Evolutionary conservation across 345 rosid genomes (phyloP).

Genomic region (Mallotus nudiflorus): DNA sequence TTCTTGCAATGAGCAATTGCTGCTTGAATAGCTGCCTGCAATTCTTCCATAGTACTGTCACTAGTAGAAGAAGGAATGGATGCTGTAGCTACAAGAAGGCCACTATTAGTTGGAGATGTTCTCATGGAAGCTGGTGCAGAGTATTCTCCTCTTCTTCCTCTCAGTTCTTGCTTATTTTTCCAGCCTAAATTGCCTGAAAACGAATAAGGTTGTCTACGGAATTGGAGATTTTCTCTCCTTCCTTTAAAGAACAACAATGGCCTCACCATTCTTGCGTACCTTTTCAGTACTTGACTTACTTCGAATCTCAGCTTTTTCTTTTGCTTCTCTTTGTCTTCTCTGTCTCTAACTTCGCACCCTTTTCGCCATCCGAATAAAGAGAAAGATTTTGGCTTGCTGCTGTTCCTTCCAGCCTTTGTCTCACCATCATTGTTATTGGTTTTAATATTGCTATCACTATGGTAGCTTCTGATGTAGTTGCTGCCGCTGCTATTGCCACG

Average conservation of each 20-base stretch:
- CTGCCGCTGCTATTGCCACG: neutral
- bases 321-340: conserved; percentile 44
- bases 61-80: conserved; percentile 46
- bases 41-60: conserved; percentile 90
- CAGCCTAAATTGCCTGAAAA: conserved; percentile 47
- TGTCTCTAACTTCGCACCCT: conserved; percentile 42
- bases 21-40: conserved; percentile 95
- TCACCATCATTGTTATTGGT: conserved; percentile 9
- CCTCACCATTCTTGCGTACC: conserved; percentile 57
- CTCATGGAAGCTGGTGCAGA: conserved; percentile 94
- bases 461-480: conserved; percentile 13
- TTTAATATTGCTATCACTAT: conserved; percentile 5
- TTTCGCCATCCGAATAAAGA: conserved; percentile 71
- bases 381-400: conserved; percentile 61
- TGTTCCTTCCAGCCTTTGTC: conserved; percentile 19
- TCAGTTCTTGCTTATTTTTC: conserved; percentile 40
- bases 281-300: conserved; percentile 53
- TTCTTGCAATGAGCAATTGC: conserved; percentile 99
- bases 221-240: conserved; percentile 45
- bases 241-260: conserved; percentile 52
- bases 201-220: conserved; percentile 45
- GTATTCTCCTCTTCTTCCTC: conserved; percentile 56
- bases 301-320: conserved; percentile 60
- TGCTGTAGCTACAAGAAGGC: conserved; percentile 54
- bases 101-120: conserved; percentile 84